A percentile compares a stretch with the other conserved stretches of the same genome.
These are phyloP conservation scores for Russula lepida DNA, from an alignment of 768 basidiomycete species.

Conservation along the genomic window DNA sequence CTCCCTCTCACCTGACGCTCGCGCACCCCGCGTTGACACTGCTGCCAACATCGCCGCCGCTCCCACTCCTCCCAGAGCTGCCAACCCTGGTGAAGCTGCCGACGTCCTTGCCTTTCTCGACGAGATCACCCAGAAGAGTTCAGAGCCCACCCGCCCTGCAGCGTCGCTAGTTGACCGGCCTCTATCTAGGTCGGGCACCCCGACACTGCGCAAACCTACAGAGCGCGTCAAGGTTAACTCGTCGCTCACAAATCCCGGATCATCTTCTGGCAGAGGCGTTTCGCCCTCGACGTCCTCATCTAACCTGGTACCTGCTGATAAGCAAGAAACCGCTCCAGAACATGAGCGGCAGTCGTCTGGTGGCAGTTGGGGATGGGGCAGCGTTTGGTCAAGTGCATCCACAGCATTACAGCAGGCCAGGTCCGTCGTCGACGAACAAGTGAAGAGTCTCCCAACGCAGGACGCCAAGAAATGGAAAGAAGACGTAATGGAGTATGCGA, in stretches of 20 bases:
- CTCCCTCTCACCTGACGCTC: slow-evolving; percentile 41
- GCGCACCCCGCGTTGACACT: slow-evolving; percentile 17
- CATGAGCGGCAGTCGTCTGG: slow-evolving; percentile 12
- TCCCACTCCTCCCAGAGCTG: slow-evolving; percentile 24
- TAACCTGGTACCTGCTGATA: slow-evolving; percentile 16
- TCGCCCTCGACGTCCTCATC: slow-evolving; percentile 29
- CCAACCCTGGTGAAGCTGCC: slow-evolving; percentile 56
- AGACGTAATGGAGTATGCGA: slow-evolving; percentile 78
- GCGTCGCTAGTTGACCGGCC: slow-evolving; percentile 50
- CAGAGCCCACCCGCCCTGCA: slow-evolving; percentile 60
- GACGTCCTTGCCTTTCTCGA: slow-evolving; percentile 90
- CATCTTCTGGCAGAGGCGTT: slow-evolving; percentile 28
- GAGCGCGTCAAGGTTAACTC: slow-evolving; percentile 59
- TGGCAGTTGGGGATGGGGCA: slow-evolving; percentile 76
- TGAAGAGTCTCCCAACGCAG: slow-evolving; percentile 77
- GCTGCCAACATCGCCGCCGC: slow-evolving; percentile 17
- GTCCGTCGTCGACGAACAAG: slow-evolving; percentile 86
- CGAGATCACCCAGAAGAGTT: slow-evolving; percentile 88
- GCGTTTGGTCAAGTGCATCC: slow-evolving; percentile 82
- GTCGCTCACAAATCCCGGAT: slow-evolving; percentile 30
- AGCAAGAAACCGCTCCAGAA: slow-evolving; percentile 16
- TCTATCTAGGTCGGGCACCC: slow-evolving; percentile 59
- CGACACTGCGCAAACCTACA: slow-evolving; percentile 63
- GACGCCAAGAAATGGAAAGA: slow-evolving; percentile 87
- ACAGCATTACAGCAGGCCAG: slow-evolving; percentile 82